Base-by-base conservation (phyloP, 352 stramenopile genomes). In the Globisporangium camurandrum region DNA sequence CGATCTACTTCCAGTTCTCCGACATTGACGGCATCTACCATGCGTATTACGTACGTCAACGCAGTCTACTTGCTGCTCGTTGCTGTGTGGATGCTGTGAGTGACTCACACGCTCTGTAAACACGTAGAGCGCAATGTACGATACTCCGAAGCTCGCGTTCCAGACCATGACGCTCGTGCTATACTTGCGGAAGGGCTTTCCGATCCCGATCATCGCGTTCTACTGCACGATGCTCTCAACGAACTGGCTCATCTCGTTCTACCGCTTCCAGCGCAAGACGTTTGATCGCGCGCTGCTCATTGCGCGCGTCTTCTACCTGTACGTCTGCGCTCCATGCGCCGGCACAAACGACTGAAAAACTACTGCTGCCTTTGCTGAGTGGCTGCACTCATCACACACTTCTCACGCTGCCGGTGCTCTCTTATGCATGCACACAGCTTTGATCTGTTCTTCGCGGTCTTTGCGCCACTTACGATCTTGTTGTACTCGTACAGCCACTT, bases 401-500 rank as follows among this genome's bases (percentile, higher is more conserved):
- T 19, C n/a, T 23, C 31, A 20, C 11, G 2, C 6, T 14, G 17
- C 6, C n/a, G n/a, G n/a, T n/a, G 43, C 33, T 43, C 31, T 44
- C 45, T 34, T 20, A 30, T 10, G 11, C n/a, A 9, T 50, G 22
- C 12, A 9, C 14, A 6, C 38, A 80, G 64, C 14, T 84, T 81
- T 27, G 68, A 85, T 17, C 36, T 85, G 39, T 82, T 85, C 41
- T 85, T 85, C 52, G 73, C 68, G 1, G 73, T 82, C 11, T 80
- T 82, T 41, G 65, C 69, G 22, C 70, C 66, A 4, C 34, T 82
- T 0, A 48, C 70, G 14, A 64, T 78, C 16, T 46, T 85, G 2
- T 34, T 66, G 0, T 79, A 71, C 43, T 66, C 67, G 9, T 67
- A 71, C 39, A 45, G 66, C 33, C 57, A 61, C 9, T 85, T 85